A percentile compares a stretch with the other conserved stretches of the same genome.
phyloP scores from a whole-genome alignment of 306 rosid species.

The Corylus heterophylla region DNA sequence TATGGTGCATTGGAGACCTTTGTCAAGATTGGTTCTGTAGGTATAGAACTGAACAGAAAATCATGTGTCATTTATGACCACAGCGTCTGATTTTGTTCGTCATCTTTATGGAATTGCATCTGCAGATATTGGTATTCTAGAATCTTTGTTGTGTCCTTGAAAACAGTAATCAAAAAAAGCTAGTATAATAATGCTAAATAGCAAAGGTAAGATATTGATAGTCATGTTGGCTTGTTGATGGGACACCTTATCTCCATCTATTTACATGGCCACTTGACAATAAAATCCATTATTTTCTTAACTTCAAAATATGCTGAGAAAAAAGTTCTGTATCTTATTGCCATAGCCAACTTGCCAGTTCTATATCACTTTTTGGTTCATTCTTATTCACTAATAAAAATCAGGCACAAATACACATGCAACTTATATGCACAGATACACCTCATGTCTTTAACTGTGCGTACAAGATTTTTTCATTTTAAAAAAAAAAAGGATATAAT shows the following conservation, averaged over 20 bases:
- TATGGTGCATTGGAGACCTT: constrained; percentile 85
- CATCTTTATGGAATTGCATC: constrained; percentile 7
- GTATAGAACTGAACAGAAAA: constrained; percentile 41
- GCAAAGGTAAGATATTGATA: neutral
- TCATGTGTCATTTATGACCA: constrained; percentile 1
- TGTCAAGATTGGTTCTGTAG: constrained; percentile 86
- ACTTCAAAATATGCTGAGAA: neutral
- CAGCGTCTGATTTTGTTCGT: constrained; percentile 17
- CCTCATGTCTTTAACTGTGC: too few relatives aligned
- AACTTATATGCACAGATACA: neutral
- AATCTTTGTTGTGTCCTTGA: neutral
- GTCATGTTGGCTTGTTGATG: neutral
- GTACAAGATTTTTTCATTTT: too few relatives aligned
- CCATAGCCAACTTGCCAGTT: constrained; percentile 12
- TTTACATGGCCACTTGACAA: constrained; percentile 9
- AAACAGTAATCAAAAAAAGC: neutral
- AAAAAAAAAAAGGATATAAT: neutral
- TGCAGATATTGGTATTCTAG: constrained; percentile 21
- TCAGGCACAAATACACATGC: constrained; percentile 10
- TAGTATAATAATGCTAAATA: neutral
- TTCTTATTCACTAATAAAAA: neutral
- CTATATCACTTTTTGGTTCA: neutral
- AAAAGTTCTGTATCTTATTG: neutral
- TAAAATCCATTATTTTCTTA: neutral
- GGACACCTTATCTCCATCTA: constrained; percentile 2